Conservation (phyloP, 805 yeast species). For the Wickerhamiella azyma region DNA sequence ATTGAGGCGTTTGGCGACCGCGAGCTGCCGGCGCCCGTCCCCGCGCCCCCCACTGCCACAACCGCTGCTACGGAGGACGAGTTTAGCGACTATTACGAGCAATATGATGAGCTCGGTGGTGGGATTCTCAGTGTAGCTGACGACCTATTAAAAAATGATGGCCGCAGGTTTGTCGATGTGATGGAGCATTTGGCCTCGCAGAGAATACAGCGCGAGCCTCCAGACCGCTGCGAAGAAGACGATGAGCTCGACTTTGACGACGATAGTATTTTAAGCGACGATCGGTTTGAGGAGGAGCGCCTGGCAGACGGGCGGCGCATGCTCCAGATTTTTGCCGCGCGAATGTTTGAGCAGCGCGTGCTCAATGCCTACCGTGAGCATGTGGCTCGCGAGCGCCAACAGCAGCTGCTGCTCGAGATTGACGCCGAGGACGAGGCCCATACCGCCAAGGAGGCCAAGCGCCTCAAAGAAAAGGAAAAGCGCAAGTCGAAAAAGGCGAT, state of each 20-base stretch:
- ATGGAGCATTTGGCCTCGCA: conserved; percentile 62
- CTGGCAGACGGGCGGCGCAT: conserved; percentile 67
- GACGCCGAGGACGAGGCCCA: conserved; percentile 23
- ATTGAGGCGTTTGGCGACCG: conserved; percentile 23
- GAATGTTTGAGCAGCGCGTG: conserved; percentile 59
- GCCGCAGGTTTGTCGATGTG: conserved; percentile 63
- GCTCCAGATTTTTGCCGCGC: conserved; percentile 67
- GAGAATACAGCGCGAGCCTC: conserved; percentile 29
- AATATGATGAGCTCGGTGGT: conserved; percentile 20
- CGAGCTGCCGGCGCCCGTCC: background rate
- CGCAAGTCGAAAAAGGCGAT: conserved; percentile 31
- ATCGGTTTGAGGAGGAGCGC: conserved; percentile 34
- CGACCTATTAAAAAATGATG: conserved; percentile 62
- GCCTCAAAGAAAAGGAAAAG: conserved; percentile 28
- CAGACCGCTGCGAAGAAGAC: conserved; percentile 16
- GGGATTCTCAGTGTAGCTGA: conserved; percentile 58
- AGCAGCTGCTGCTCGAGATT: conserved; percentile 25
- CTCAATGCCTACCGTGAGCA: conserved; percentile 66
- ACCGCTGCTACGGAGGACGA: conserved; percentile 7
- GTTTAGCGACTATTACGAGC: conserved; percentile 8
- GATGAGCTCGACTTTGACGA: conserved; percentile 10
- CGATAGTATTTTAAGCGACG: conserved; percentile 7
- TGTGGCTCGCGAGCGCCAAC: conserved; percentile 53
- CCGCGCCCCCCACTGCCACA: conserved; percentile 7
- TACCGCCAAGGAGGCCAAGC: conserved; percentile 25